Evolutionary conservation across 768 basidiomycete genomes (phyloP).

Genomic region (Mycena polygramma): DNA sequence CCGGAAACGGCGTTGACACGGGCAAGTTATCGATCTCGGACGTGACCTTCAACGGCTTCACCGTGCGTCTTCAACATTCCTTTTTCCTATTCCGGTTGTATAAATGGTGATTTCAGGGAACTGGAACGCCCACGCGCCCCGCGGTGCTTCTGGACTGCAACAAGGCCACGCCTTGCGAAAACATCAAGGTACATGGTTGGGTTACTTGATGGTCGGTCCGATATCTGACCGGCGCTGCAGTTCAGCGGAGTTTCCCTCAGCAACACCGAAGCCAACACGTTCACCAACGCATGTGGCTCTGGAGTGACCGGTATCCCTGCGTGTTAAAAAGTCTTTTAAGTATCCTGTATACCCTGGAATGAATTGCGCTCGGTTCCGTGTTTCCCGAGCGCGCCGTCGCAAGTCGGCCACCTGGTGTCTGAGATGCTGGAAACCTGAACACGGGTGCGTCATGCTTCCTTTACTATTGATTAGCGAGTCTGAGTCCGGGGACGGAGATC

Average conservation of each 20-base stretch:
- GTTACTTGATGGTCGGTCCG: neutral
- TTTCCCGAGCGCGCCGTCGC: neutral
- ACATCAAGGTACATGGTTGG: slow-evolving; percentile 29
- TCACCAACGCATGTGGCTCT: slow-evolving; percentile 41
- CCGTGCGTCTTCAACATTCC: slow-evolving; percentile 15
- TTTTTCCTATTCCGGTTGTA: neutral
- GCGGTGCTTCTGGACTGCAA: slow-evolving; percentile 41
- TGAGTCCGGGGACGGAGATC: neutral
- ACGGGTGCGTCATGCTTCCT: neutral
- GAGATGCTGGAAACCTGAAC: neutral
- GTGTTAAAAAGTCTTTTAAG: slow-evolving; percentile 20
- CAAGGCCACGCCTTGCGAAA: slow-evolving; percentile 38
- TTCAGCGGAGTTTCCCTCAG: slow-evolving; percentile 34
- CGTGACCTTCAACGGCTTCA: slow-evolving; percentile 33
- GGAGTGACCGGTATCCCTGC: slow-evolving; percentile 35
- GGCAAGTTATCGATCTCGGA: slow-evolving; percentile 32
- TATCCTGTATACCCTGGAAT: neutral
- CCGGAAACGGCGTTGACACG: slow-evolving; percentile 32
- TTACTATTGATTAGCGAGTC: neutral
- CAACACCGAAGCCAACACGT: slow-evolving; percentile 30
- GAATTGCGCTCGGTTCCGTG: neutral
- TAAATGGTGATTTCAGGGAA: slow-evolving; percentile 30
- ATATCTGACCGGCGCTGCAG: neutral
- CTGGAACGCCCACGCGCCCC: slow-evolving; percentile 41
- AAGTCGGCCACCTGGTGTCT: neutral